These are phyloP conservation scores for Xylaria arbuscula DNA, from an alignment of 2,329 filamentous ascomycete genomes.

Conservation along the genomic window DNA sequence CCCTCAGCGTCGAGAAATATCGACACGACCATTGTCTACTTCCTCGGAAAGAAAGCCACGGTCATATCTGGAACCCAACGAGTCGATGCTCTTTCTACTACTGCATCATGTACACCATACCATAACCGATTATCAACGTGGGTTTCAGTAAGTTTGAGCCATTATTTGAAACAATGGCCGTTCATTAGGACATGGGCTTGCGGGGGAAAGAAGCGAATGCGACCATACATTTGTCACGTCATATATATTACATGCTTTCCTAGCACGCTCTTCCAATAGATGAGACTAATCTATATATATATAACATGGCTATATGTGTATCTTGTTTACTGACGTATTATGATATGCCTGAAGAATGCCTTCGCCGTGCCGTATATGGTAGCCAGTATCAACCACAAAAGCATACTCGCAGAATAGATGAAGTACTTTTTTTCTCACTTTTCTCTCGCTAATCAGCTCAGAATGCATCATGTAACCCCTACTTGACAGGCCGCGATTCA, in stretches of 20 bases:
- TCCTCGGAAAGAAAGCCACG: background rate
- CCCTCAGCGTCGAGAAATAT: background rate
- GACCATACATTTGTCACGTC: background rate
- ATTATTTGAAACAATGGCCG: constrained; percentile 3
- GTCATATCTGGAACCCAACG: background rate
- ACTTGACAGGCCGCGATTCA: background rate
- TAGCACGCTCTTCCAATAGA: background rate
- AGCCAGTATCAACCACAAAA: background rate
- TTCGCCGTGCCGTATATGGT: background rate
- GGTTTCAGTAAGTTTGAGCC: background rate
- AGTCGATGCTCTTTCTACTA: constrained; percentile 9
- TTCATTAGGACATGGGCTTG: background rate
- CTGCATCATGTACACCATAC: constrained; percentile 15
- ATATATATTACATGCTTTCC: constrained; percentile 4
- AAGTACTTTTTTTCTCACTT: too few species aligned
- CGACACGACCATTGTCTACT: background rate
- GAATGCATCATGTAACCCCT: background rate
- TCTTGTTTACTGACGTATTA: background rate
- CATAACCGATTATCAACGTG: background rate
- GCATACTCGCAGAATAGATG: background rate
- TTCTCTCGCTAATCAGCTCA: background rate
- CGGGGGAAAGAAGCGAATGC: background rate
- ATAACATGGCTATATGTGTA: background rate
- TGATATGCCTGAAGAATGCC: too few species aligned
- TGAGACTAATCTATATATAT: background rate